Conservation (phyloP, 1,284 basidiomycete species). For the Quambalaria eucalypti region DNA sequence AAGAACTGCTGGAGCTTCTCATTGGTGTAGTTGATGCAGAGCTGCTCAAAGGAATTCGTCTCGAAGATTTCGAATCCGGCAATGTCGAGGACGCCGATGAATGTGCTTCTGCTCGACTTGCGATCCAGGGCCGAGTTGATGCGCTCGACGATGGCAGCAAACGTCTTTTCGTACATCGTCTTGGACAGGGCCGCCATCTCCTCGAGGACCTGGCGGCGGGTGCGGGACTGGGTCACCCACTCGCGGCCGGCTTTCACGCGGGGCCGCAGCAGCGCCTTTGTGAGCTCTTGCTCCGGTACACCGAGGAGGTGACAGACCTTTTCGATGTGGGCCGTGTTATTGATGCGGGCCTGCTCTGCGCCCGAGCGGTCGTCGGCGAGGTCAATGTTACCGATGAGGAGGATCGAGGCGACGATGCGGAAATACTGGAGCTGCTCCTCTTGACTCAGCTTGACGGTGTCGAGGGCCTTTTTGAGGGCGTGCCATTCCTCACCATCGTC, state of each 20-base stretch:
- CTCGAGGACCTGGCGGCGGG: conserved; percentile 81
- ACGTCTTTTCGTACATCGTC: conserved; percentile 94
- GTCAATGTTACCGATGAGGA: conserved; percentile 89
- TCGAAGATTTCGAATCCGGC: conserved; percentile 99
- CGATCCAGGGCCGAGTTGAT: conserved; percentile 91
- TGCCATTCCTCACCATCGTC: conserved; percentile 86
- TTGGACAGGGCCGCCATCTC: conserved; percentile 89
- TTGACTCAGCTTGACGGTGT: conserved; percentile 74
- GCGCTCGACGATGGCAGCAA: conserved; percentile 83
- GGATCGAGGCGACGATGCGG: conserved; percentile 81
- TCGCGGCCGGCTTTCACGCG: conserved; percentile 88
- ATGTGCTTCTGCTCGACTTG: conserved; percentile 77
- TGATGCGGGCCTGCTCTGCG: conserved; percentile 72
- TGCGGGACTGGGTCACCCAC: conserved; percentile 89
- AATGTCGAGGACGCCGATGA: conserved; percentile 98
- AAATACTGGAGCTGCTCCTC: conserved; percentile 86
- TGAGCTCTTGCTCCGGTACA: conserved; percentile 79
- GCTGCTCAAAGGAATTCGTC: conserved; percentile 97
- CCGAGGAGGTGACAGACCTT: conserved; percentile 88
- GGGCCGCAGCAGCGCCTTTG: conserved; percentile 58
- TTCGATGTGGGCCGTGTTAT: conserved; percentile 52
- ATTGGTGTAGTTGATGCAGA: conserved; percentile 98
- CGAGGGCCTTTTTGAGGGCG: conserved; percentile 67
- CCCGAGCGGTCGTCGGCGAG: conserved; percentile 66
- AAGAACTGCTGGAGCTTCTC: conserved; percentile 48